Percentiles rank a stretch among this genome's conserved stretches.
Conservation (phyloP, 2,329 filamentous ascomycete genomes). For the Aspergillus bombycis region DNA sequence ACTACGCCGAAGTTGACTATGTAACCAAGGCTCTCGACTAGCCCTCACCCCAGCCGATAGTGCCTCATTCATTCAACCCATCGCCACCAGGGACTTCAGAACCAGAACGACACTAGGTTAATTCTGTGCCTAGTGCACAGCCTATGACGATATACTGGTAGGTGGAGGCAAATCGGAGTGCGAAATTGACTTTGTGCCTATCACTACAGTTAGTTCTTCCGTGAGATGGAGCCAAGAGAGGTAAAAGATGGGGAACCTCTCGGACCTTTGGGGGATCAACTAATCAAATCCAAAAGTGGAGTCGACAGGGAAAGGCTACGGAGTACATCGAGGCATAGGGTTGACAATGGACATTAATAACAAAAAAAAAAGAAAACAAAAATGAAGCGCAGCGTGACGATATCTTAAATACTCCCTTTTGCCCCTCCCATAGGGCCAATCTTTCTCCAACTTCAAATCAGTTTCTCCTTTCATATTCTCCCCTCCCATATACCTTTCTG, state of each 20-base stretch:
- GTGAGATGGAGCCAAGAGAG: constrained; percentile 6
- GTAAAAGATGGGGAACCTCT: constrained; percentile 14
- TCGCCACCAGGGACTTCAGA: constrained; percentile 6
- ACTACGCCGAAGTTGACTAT: constrained; percentile 1
- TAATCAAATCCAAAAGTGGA: constrained; percentile 10
- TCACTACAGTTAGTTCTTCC: constrained; percentile 8
- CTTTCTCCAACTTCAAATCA: background rate
- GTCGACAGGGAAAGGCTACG: constrained; percentile 9
- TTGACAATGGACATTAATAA: constrained; percentile 3
- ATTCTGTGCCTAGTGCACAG: background rate
- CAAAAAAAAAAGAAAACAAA: constrained; percentile 10
- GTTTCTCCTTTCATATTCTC: constrained; percentile 5
- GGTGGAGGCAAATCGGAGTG: constrained; percentile 6
- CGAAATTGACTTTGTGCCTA: constrained; percentile 5
- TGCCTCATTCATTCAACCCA: constrained; percentile 4
- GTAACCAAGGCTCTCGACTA: constrained; percentile 3
- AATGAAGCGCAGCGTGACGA: background rate
- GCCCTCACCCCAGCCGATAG: constrained; percentile 1
- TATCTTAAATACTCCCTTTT: constrained; percentile 16
- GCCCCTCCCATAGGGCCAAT: constrained; percentile 5
- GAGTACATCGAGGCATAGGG: background rate
- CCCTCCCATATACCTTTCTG: background rate
- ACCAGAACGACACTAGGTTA: background rate
- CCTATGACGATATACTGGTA: constrained; percentile 10
- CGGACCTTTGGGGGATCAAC: constrained; percentile 2